Percentiles rank a stretch among this genome's conserved stretches.
These are phyloP conservation scores for Cercospora sp. DNA, from an alignment of 2,329 filamentous ascomycete species.

Conservation along the genomic window DNA sequence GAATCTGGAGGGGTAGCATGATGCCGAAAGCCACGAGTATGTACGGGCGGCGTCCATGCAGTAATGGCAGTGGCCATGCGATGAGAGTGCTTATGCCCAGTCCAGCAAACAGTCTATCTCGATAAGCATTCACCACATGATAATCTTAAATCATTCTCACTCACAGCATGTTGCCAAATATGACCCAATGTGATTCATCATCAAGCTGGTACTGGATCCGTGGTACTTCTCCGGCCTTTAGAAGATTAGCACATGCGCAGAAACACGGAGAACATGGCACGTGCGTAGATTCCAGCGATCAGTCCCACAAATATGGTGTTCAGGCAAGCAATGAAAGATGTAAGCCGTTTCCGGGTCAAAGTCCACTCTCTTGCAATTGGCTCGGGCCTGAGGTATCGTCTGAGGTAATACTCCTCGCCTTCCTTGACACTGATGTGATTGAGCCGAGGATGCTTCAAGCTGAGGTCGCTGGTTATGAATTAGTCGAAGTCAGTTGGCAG, in stretches of 20 bases:
- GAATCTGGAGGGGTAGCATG: slow-evolving; percentile 72
- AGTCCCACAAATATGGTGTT: slow-evolving; percentile 72
- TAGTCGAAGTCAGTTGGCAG: background rate
- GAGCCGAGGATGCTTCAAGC: slow-evolving; percentile 37
- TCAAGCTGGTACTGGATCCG: slow-evolving; percentile 75
- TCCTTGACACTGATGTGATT: slow-evolving; percentile 39
- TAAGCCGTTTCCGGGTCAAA: slow-evolving; percentile 64
- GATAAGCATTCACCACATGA: slow-evolving; percentile 6
- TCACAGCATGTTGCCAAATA: slow-evolving; percentile 69
- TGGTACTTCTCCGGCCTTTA: slow-evolving; percentile 68
- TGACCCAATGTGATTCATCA: slow-evolving; percentile 65
- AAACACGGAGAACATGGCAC: background rate
- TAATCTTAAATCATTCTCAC: slow-evolving; percentile 18
- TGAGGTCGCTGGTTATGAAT: slow-evolving; percentile 18
- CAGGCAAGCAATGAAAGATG: slow-evolving; percentile 68
- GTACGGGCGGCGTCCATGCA: slow-evolving; percentile 77
- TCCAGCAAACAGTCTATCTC: slow-evolving; percentile 61
- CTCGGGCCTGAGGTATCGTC: slow-evolving; percentile 55
- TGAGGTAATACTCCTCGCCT: slow-evolving; percentile 45
- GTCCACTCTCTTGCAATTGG: slow-evolving; percentile 74
- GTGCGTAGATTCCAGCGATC: slow-evolving; percentile 68
- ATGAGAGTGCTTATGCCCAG: slow-evolving; percentile 69
- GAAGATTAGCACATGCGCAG: slow-evolving; percentile 3
- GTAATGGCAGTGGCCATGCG: slow-evolving; percentile 70
- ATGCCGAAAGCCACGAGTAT: slow-evolving; percentile 67